Evolutionary conservation across 805 yeast species (phyloP), one percentile per base, ranked within the genome.

Genomic region (Dipodascus albidus): DNA sequence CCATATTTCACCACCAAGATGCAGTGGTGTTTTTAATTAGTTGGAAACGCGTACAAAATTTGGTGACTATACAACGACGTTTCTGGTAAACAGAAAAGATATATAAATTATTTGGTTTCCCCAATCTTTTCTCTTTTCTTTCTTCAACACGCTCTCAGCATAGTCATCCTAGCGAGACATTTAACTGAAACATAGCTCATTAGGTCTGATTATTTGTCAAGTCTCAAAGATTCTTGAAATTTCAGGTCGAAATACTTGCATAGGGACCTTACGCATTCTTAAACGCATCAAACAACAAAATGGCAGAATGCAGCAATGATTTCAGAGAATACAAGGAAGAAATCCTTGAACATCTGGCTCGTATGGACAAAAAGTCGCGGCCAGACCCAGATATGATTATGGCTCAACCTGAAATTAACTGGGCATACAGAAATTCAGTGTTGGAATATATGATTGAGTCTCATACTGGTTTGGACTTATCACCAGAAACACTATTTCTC

Each of bases 341-440:
- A 47, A 65, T 71, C 33, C 58, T 66, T 17, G 60, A 58, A 27
- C 72, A 72, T 55, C 62, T 68, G 64, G 56, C 61, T 15, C 58
- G 55, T 27, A 55, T 71, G 62, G 71, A 68, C 55, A 59, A 53
- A 48, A 56, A 50, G 23, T 65, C 71, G 22, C 48, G 71, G 54
- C 86, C 91, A 9, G 75, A 79, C 64, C 62, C 81, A 55, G 67
- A 77, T 64, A 74, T 88, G 68, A 85, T 89, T 60, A 82, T 80
- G 55, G 84, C 85, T 59, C 99, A 91, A 69, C 97, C 97, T 9
- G 95, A 89, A 63, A 73, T 91, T 55, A 79, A 82, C 52, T 80
- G 87, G 70, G 72, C 74, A 42, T 79, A 85, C 70, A 78, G 99
- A 60, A 79, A 79, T 38, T 81, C 81, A 58, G 74, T 90, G 51